Evolutionary conservation across 140 eudicot genomes (phyloP), one percentile per base, ranked within the genome.

Genomic region (Flaveria floridana): DNA sequence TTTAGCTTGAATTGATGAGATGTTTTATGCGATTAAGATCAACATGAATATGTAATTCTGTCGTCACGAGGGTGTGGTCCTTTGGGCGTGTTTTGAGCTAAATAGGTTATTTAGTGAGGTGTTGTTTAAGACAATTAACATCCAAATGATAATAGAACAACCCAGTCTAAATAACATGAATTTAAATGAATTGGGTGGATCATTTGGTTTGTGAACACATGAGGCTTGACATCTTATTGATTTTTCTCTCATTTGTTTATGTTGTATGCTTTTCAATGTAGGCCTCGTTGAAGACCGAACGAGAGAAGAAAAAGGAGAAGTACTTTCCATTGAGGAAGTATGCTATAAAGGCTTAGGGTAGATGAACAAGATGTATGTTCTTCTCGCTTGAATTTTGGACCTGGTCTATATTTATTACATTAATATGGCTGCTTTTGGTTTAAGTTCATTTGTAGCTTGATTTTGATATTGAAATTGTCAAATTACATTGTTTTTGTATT

Each of bases 301-400:
- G 89, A 10, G 84, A 91, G 84, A 88, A 86, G 82, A 91, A 91
- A 85, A 91, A 85, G 68, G 97, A 91, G 65, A 91, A 82, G 87
- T 91, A 91, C 76, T 91, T 86, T 58, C 97, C 97, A 7, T 6
- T 88, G 85, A 85, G 97, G 67, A 91, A 88, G 85, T 91, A 84
- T 81, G 92, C 95, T 25, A 88, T 91, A 30, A 88, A 88, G 79
- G 95, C 79, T 62, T 89, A 84, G 77, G 77, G 51, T 64, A 53
- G 79, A 72, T 48, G 16, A 50, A 7, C 39, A 48, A 42, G 59
- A 48, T 74, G 11, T 4, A 44, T 71, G 51, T 16, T 65, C 62
- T 30, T 51, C 6, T 82, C 56, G 23, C 74, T 58, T 74, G 55
- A 74, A n/a, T 46, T 48, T 81, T 77, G 79, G 72, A 52, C 18